A percentile compares a stretch with the other conserved stretches of the same genome.
phyloP scores from a whole-genome alignment of 176 grass and related monocot species.

The Neostapfia colusana region DNA sequence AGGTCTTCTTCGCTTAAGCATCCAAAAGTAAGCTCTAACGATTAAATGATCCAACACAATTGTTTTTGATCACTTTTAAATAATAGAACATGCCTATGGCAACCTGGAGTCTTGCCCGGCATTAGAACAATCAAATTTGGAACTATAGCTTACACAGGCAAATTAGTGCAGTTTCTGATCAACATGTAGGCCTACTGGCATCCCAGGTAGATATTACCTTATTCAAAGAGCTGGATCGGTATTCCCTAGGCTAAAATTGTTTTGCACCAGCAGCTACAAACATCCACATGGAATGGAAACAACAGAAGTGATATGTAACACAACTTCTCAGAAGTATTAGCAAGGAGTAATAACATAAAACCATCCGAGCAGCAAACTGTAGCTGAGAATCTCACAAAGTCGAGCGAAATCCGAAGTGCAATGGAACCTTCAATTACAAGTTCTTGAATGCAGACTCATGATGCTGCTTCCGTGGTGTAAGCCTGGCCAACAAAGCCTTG shows the following conservation, averaged over 20 bases:
- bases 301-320: not conserved
- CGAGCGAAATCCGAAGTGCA: not conserved
- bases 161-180: not conserved
- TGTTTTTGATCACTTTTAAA: not conserved
- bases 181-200: not conserved
- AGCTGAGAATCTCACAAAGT: not conserved
- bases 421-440: conserved; percentile 49
- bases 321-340: conserved; percentile 31
- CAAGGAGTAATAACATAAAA: not conserved
- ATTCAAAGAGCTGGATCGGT: conserved; percentile 17
- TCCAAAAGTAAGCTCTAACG: too few relatives aligned
- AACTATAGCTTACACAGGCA: not conserved
- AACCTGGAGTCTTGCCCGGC: not conserved
- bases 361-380: not conserved
- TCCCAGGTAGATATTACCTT: conserved; percentile 18
- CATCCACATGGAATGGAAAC: conserved; percentile 9
- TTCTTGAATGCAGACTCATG: conserved; percentile 89
- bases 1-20: not conserved
- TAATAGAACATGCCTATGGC: not conserved
- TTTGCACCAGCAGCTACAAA: not conserved
- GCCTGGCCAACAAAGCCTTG: conserved; percentile 83
- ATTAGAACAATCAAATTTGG: not conserved
- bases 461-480: conserved; percentile 68
- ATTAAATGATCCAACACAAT: not conserved
- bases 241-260: not conserved